Conservation (phyloP, 768 basidiomycete genomes). For the Phanerochaete sordida region DNA sequence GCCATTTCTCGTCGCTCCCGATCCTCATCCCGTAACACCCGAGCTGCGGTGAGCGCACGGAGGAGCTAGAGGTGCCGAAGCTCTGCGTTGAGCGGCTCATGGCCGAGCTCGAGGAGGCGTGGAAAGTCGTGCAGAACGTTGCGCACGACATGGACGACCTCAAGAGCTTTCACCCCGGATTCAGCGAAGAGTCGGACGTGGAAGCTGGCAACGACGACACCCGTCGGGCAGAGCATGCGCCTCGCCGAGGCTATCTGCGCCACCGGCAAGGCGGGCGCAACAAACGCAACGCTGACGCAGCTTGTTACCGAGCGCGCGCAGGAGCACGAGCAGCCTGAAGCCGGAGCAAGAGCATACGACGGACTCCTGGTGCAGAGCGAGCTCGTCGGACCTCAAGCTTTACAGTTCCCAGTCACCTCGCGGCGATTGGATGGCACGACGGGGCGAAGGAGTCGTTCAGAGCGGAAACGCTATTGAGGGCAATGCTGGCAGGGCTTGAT, state of each 20-base stretch:
- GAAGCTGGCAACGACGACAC: constrained; percentile 18
- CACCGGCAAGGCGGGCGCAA: constrained; percentile 35
- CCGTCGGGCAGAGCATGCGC: constrained; percentile 27
- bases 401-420: constrained; percentile 17
- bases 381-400: constrained; percentile 8
- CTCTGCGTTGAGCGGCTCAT: constrained; percentile 52
- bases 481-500: too few species aligned
- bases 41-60: constrained; percentile 62
- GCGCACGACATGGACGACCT: constrained; percentile 70
- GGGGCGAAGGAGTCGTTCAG: constrained; percentile 14
- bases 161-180: constrained; percentile 30
- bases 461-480: too few species aligned
- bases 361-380: constrained; percentile 5
- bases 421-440: constrained; percentile 12
- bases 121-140: constrained; percentile 72
- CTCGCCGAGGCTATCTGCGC: constrained; percentile 33
- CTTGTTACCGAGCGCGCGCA: constrained; percentile 6
- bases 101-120: constrained; percentile 75
- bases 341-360: constrained; percentile 22
- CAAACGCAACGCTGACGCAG: constrained; percentile 31
- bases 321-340: constrained; percentile 11
- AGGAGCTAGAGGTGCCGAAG: constrained; percentile 49
- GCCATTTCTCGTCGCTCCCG: too few species aligned
- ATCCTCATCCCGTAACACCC: too few species aligned
- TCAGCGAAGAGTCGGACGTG: constrained; percentile 14